Base-by-base conservation (phyloP, 352 stramenopile species). In the Globisporangium canariense region DNA sequence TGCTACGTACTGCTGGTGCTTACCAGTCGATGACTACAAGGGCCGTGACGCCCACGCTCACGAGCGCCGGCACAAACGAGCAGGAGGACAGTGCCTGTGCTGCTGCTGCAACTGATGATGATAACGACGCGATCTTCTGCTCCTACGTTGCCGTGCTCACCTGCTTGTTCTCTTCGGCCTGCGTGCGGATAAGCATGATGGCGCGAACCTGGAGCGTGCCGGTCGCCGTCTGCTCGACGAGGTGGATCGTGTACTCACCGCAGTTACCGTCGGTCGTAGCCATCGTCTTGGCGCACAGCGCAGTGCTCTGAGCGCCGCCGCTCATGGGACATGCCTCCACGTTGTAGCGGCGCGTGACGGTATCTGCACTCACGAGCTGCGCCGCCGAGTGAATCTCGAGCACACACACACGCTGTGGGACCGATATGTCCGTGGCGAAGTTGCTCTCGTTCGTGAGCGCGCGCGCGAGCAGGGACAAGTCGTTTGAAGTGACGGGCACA, bases 181-280 rank as follows among this genome's bases (percentile, higher is more conserved):
- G 40, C 40, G 13, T 45, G 40, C 40, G 40, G 40, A 45, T 45
- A 14, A 45, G 40, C 40, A 14, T 45, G 40, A 45, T 14, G 8
- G 40, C 40, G 11, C 40, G 40, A 58, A 93, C 77, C 60, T 85
- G 71, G 25, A 89, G 77, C 60, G 78, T 83, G 25, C 73, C 54
- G 11, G 76, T 88, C 78, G 80, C 88, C 49, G 62, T 60, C 70
- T 88, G 78, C 54, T 87, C 59, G 60, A 78, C 91, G 16, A 90
- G 62, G 59, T 76, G 53, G 51, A 93, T 73, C 34, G 73, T 63
- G 58, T 82, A 91, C 55, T 75, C 65, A 30, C 65, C 52, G 28
- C 64, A 63, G 56, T 62, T 38, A 52, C 72, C 81, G 49, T 65
- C 62, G 60, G 75, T 74, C 14, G 45, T 41, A 4, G 53, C 64